Conservation (phyloP, 2,329 filamentous ascomycete genomes). For the Drechslerella coelobrocha region DNA sequence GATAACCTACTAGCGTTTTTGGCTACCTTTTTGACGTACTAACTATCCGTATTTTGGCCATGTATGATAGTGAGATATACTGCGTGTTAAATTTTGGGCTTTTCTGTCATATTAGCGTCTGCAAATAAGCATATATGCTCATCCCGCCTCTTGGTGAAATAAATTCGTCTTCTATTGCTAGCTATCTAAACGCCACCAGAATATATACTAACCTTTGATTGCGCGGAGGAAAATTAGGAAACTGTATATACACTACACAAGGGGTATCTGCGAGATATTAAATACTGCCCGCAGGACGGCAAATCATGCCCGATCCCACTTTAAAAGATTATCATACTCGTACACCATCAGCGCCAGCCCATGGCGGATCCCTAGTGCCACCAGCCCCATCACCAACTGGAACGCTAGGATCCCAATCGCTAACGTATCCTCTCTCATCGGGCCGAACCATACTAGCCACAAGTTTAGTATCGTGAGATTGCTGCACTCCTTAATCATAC, state of each 20-base stretch:
- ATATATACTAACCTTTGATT: no score
- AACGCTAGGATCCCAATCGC: conserved; percentile 80
- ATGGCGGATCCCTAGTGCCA: conserved; percentile 85
- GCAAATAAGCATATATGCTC: conserved; percentile 1
- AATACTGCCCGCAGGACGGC: not conserved
- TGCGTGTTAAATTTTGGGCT: conserved; percentile 11
- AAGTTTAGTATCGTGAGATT: conserved; percentile 95
- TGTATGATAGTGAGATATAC: conserved; percentile 5
- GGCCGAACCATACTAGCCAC: conserved; percentile 94
- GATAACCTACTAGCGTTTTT: not conserved
- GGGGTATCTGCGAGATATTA: not conserved
- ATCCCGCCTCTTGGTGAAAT: no score
- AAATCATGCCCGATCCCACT: conserved; percentile 30
- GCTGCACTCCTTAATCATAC: conserved; percentile 76
- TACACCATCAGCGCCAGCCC: conserved; percentile 86
- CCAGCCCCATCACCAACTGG: conserved; percentile 76
- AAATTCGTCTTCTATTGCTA: no score
- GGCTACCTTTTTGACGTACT: not conserved
- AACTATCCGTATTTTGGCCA: not conserved
- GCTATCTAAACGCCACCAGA: not conserved
- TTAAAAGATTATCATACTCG: conserved; percentile 76
- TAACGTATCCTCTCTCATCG: conserved; percentile 83
- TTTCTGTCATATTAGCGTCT: conserved; percentile 8
- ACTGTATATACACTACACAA: conserved; percentile 5
- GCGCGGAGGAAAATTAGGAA: no score